These are phyloP conservation scores for Mucor circinelloides DNA, from an alignment of 371 early-diverging fungal genomes.

Conservation along the genomic window DNA sequence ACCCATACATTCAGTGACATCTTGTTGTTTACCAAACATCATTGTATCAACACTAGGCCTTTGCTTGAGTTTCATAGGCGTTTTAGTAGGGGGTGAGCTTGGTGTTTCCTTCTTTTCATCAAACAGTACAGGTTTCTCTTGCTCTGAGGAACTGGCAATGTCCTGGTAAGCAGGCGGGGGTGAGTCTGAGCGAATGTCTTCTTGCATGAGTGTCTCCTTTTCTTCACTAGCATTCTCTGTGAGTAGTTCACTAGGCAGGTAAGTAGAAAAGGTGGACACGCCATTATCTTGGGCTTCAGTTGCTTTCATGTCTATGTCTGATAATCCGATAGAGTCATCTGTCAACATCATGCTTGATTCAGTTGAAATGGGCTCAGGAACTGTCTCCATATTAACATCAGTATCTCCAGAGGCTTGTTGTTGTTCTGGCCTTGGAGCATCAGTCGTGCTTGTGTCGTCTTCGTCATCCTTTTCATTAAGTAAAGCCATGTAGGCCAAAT, in stretches of 20 bases:
- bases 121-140: too few relatives aligned
- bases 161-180: slow-evolving; percentile 24
- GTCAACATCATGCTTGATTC: not conserved
- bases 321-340: not conserved
- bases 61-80: slow-evolving; percentile 12
- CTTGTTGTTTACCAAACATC: slow-evolving; percentile 71
- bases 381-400: not conserved
- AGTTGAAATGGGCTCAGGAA: not conserved
- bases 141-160: not conserved
- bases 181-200: not conserved
- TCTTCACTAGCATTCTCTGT: not conserved
- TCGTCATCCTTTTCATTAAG: slow-evolving; percentile 42
- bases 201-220: too few relatives aligned
- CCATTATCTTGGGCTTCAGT: not conserved
- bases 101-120: not conserved
- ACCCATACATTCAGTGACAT: slow-evolving; percentile 78
- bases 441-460: not conserved
- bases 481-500: slow-evolving; percentile 58
- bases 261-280: not conserved
- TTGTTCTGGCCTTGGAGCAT: not conserved
- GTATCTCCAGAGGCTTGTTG: not conserved
- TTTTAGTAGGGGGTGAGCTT: not conserved
- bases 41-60: slow-evolving; percentile 40
- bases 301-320: too few relatives aligned
- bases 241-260: too few relatives aligned